Conservation (phyloP, 768 basidiomycete genomes). For the Neoboletus brunneissimus region DNA sequence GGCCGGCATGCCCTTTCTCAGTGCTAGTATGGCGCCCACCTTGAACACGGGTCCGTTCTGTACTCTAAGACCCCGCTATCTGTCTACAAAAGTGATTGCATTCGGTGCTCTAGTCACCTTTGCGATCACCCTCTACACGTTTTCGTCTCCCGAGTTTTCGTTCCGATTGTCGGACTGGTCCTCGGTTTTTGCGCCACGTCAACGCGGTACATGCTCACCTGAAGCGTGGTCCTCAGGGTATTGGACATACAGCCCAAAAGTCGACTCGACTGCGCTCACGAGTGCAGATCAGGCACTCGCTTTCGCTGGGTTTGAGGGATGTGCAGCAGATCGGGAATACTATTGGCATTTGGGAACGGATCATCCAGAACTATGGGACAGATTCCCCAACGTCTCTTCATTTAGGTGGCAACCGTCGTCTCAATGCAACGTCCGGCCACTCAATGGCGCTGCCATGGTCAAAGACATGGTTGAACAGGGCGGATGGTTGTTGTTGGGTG, state of each 20-base stretch:
- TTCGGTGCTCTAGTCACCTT: conserved; percentile 29
- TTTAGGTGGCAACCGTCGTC: conserved; percentile 54
- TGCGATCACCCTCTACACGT: conserved; percentile 29
- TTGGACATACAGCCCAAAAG: conserved; percentile 43
- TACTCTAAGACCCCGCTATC: conserved; percentile 21
- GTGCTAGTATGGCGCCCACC: conserved; percentile 4
- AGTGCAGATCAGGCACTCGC: conserved; percentile 42
- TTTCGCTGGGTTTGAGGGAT: conserved; percentile 59
- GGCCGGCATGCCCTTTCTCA: not conserved
- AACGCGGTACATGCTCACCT: conserved; percentile 33
- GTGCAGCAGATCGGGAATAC: conserved; percentile 60
- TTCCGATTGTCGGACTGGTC: conserved; percentile 20
- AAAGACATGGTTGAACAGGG: conserved; percentile 62
- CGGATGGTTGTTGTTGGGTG: conserved; percentile 67
- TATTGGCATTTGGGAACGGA: conserved; percentile 63
- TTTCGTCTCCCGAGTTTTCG: conserved; percentile 22
- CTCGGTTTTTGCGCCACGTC: conserved; percentile 26
- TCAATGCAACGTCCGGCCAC: conserved; percentile 41
- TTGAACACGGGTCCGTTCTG: not conserved
- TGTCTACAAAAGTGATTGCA: conserved; percentile 23
- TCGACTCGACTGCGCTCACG: conserved; percentile 36
- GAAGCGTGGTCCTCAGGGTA: conserved; percentile 34
- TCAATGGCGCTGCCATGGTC: conserved; percentile 45
- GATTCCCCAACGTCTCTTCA: conserved; percentile 51
- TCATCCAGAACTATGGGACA: conserved; percentile 42